Evolutionary conservation across 1,284 basidiomycete genomes (phyloP).

Genomic region (Cerioporus squamosus): DNA sequence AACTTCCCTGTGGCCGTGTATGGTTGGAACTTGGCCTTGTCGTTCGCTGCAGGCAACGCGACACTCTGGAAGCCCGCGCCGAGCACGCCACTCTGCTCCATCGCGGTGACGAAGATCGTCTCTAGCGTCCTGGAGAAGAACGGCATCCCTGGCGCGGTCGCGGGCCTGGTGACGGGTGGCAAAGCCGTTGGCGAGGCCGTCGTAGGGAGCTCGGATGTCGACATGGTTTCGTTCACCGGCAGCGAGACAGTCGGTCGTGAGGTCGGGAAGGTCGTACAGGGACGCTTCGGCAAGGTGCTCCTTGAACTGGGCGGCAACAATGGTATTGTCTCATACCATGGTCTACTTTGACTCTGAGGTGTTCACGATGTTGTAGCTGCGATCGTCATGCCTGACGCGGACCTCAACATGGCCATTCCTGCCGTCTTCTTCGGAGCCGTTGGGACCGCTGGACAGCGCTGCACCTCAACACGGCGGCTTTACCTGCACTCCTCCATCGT

Average conservation of each 20-base stretch:
- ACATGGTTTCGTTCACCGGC: slow-evolving; percentile 93
- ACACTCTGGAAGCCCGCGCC: slow-evolving; percentile 96
- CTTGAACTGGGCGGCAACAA: slow-evolving; percentile 98
- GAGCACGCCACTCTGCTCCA: slow-evolving; percentile 85
- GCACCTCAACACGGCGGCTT: slow-evolving; percentile 90
- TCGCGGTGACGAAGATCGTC: slow-evolving; percentile 88
- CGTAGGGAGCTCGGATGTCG: slow-evolving; percentile 74
- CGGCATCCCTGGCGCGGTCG: slow-evolving; percentile 81
- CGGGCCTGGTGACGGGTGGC: slow-evolving; percentile 83
- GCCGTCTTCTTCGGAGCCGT: slow-evolving; percentile 93
- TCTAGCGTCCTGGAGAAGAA: slow-evolving; percentile 82
- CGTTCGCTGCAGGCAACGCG: slow-evolving; percentile 89
- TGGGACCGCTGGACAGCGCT: slow-evolving; percentile 94
- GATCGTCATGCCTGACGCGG: slow-evolving; percentile 92
- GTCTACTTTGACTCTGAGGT: too few species aligned
- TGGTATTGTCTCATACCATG: too few species aligned
- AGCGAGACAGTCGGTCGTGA: slow-evolving; percentile 86
- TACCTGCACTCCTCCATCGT: slow-evolving; percentile 87
- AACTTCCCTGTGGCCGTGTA: slow-evolving; percentile 95
- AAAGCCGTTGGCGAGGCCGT: slow-evolving; percentile 82
- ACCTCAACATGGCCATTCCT: slow-evolving; percentile 86
- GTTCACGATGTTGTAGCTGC: too few species aligned
- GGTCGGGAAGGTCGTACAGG: slow-evolving; percentile 83
- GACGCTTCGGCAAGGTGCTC: slow-evolving; percentile 82
- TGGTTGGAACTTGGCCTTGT: slow-evolving; percentile 91